phyloP scores from a whole-genome alignment of 2,329 filamentous ascomycete species.

The Aspergillus chevalieri region DNA sequence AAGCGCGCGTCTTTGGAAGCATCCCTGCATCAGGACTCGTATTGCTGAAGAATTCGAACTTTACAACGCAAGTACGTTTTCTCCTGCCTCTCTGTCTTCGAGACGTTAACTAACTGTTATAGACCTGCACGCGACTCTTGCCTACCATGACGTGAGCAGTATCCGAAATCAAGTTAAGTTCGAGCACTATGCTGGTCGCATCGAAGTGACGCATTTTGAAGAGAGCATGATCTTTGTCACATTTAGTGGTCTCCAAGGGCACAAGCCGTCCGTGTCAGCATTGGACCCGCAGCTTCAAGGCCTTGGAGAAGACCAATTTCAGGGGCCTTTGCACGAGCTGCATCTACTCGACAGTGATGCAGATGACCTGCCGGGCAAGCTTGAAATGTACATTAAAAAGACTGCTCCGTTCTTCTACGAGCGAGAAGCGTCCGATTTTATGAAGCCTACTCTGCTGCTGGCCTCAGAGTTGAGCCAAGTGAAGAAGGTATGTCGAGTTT shows the following conservation, averaged over 20 bases:
- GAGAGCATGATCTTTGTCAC: conserved; percentile 44
- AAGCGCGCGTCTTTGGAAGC: conserved; percentile 56
- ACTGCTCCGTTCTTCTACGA: conserved; percentile 42
- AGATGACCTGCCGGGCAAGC: conserved; percentile 46
- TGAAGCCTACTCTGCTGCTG: conserved; percentile 44
- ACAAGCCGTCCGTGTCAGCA: conserved; percentile 30
- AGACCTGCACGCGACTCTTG: conserved; percentile 48
- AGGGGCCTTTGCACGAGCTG: conserved; percentile 34
- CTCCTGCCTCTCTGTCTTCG: background rate
- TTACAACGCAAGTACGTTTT: conserved; percentile 46
- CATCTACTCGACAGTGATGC: conserved; percentile 46
- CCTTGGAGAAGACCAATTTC: conserved; percentile 34
- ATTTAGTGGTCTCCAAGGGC: conserved; percentile 38
- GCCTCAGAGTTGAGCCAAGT: conserved; percentile 32
- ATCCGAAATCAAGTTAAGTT: conserved; percentile 46
- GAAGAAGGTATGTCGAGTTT: conserved; percentile 28
- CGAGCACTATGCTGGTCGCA: conserved; percentile 44
- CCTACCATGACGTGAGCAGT: conserved; percentile 46
- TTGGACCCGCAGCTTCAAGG: conserved; percentile 39
- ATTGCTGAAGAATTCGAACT: conserved; percentile 54
- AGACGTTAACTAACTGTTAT: conserved; percentile 13
- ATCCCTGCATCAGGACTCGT: conserved; percentile 53
- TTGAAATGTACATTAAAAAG: conserved; percentile 51
- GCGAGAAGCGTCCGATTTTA: conserved; percentile 45
- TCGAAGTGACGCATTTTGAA: conserved; percentile 53